These are phyloP conservation scores for Hymenoscyphus linearis DNA, from an alignment of 2,329 filamentous ascomycete species.

Conservation along the genomic window DNA sequence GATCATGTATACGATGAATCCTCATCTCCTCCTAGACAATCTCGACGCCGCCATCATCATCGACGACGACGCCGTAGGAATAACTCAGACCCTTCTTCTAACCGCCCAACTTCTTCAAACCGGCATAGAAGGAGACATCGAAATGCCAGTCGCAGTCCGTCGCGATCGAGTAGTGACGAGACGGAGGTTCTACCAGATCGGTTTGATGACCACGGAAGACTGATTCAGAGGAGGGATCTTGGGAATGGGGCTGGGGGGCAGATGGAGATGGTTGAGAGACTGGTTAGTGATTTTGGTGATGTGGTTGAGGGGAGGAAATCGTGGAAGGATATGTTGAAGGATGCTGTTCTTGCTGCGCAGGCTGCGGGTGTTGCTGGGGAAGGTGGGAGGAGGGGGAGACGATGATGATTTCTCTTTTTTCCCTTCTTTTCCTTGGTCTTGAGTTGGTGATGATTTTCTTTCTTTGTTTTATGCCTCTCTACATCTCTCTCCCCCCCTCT, in stretches of 20 bases:
- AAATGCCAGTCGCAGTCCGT: conserved; percentile 13
- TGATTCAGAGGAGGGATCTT: conserved; percentile 10
- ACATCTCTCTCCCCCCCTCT: background rate
- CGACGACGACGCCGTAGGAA: conserved; percentile 16
- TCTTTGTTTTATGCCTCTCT: too few species aligned
- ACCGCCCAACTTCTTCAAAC: conserved; percentile 21
- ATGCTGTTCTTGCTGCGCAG: conserved; percentile 17
- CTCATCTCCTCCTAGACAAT: background rate
- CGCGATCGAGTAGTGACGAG: conserved; percentile 12
- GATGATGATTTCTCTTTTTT: background rate
- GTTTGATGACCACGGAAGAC: conserved; percentile 28
- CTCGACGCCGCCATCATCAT: conserved; percentile 12
- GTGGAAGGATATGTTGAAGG: conserved; percentile 29
- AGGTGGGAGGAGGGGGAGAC: conserved; percentile 1
- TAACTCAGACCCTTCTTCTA: conserved; percentile 28
- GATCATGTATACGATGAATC: conserved; percentile 8
- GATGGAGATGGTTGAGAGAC: conserved; percentile 29
- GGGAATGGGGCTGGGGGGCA: conserved; percentile 5
- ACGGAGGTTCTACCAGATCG: conserved; percentile 28
- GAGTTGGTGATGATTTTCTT: too few species aligned
- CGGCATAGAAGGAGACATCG: conserved; percentile 19
- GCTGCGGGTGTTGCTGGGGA: background rate
- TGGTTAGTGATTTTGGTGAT: conserved; percentile 24
- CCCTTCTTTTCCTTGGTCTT: background rate
- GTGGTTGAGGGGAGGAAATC: conserved; percentile 28